A percentile compares a stretch with the other conserved stretches of the same genome.
phyloP scores from a whole-genome alignment of 345 rosid species.

The Pistacia integerrima region DNA sequence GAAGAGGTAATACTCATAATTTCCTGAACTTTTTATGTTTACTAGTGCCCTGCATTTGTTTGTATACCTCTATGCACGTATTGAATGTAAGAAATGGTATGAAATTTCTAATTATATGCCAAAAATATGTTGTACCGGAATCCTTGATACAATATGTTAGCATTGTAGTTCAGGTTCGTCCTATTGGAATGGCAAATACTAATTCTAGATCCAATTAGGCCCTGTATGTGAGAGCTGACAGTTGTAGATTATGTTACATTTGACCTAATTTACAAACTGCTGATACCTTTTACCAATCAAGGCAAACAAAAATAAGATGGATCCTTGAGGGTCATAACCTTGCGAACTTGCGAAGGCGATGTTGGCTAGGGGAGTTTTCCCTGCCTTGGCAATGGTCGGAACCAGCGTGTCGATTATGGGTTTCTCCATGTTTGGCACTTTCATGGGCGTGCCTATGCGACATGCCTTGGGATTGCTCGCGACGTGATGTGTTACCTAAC shows the following conservation, averaged over 20 bases:
- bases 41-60: conserved; percentile 9
- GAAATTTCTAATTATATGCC: not conserved
- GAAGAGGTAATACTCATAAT: conserved; percentile 62
- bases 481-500: too few relatives aligned
- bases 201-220: not conserved
- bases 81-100: not conserved
- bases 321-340: too few relatives aligned
- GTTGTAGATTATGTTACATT: not conserved
- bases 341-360: too few relatives aligned
- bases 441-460: too few relatives aligned
- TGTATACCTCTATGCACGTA: not conserved
- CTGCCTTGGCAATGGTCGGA: too few relatives aligned
- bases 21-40: conserved; percentile 14
- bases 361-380: too few relatives aligned
- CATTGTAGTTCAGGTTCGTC: not conserved
- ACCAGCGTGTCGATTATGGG: too few relatives aligned
- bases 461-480: too few relatives aligned
- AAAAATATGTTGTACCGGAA: not conserved
- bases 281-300: not conserved
- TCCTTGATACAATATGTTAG: not conserved
- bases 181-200: not conserved
- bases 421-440: too few relatives aligned
- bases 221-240: not conserved
- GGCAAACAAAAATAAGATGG: not conserved
- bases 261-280: not conserved